Percentiles rank a stretch among this genome's conserved stretches.
Evolutionary conservation across 2,329 filamentous ascomycete species (phyloP).

Genomic region (Macroventuria anomochaeta): DNA sequence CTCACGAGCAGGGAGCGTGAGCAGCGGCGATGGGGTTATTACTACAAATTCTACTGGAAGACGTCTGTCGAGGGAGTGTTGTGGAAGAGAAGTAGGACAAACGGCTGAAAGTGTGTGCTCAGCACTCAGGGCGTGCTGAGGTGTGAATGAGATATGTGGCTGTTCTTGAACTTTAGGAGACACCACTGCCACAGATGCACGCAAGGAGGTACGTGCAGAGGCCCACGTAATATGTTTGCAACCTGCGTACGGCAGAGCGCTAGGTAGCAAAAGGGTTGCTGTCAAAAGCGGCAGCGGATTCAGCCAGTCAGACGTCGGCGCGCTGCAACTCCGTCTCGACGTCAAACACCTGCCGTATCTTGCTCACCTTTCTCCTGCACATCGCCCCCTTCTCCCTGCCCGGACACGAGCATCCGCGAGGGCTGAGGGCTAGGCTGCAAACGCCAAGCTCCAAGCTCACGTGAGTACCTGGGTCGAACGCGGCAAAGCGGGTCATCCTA

Average conservation of each 20-base stretch:
- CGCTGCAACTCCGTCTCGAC: constrained; percentile 9
- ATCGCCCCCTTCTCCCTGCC: constrained; percentile 33
- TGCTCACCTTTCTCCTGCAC: constrained; percentile 18
- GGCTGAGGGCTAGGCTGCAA: constrained; percentile 12
- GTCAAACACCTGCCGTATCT: constrained; percentile 9
- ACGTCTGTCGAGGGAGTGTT: background rate
- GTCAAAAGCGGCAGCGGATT: background rate
- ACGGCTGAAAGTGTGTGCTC: constrained; percentile 1
- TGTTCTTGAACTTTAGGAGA: constrained; percentile 17
- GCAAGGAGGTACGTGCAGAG: constrained; percentile 37
- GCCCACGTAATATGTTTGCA: constrained; percentile 5
- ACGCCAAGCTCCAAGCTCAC: constrained; percentile 18
- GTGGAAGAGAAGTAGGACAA: background rate
- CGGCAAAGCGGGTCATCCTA: constrained; percentile 4
- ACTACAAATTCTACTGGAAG: background rate
- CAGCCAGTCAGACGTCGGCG: constrained; percentile 11
- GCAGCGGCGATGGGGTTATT: background rate
- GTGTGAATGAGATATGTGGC: constrained; percentile 13
- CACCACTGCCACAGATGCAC: constrained; percentile 31
- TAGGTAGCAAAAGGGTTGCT: constrained; percentile 1
- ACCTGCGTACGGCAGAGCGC: constrained; percentile 5
- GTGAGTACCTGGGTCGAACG: constrained; percentile 22
- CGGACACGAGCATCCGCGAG: background rate
- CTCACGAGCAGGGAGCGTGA: background rate
- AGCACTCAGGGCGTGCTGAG: constrained; percentile 12